Percentiles rank a stretch among this genome's conserved stretches.
phyloP scores from a whole-genome alignment of 495 filamentous ascomycete genomes.

The Aeminium ludgeri region DNA sequence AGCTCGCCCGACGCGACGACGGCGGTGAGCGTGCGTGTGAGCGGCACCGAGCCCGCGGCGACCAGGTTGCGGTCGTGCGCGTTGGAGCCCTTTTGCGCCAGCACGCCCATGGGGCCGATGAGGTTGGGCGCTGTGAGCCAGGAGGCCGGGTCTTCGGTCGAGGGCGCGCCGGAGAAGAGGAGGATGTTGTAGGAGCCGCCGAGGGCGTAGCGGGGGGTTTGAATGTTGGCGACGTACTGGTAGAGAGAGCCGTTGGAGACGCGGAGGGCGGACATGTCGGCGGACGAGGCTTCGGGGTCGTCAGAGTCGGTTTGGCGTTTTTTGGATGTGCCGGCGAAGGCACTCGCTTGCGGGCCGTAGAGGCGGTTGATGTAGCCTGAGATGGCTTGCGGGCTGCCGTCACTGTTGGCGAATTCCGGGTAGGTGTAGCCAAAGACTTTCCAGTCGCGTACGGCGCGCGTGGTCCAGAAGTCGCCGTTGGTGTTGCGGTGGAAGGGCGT shows the following conservation, averaged over 20 bases:
- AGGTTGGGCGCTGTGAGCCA: slow-evolving; percentile 15
- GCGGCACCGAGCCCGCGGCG: slow-evolving; percentile 12
- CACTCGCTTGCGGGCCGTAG: slow-evolving; percentile 15
- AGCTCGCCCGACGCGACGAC: slow-evolving; percentile 6
- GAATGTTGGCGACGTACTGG: slow-evolving; percentile 21
- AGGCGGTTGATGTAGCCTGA: slow-evolving; percentile 16
- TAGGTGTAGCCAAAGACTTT: slow-evolving; percentile 19
- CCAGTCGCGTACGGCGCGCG: slow-evolving; percentile 14
- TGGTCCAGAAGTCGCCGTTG: slow-evolving; percentile 17
- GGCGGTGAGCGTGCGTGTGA: slow-evolving; percentile 13
- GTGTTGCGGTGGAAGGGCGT: slow-evolving; percentile 17
- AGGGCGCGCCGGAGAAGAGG: slow-evolving; percentile 15
- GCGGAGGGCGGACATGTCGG: slow-evolving; percentile 2
- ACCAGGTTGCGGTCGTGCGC: slow-evolving; percentile 5
- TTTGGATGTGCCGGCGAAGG: slow-evolving; percentile 15
- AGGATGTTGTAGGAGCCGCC: slow-evolving; percentile 18
- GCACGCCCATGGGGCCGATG: slow-evolving; percentile 16
- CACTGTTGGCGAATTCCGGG: slow-evolving; percentile 16
- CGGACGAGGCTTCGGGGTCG: slow-evolving; percentile 3
- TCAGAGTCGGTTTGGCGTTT: slow-evolving; percentile 15
- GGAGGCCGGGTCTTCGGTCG: slow-evolving; percentile 6
- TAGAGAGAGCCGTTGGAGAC: slow-evolving; percentile 15
- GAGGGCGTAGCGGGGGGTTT: slow-evolving; percentile 17
- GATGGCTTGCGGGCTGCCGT: slow-evolving; percentile 13
- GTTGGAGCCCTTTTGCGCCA: slow-evolving; percentile 8